Conservation (phyloP, 176 grass and related monocot genomes). For the Oryza punctata region DNA sequence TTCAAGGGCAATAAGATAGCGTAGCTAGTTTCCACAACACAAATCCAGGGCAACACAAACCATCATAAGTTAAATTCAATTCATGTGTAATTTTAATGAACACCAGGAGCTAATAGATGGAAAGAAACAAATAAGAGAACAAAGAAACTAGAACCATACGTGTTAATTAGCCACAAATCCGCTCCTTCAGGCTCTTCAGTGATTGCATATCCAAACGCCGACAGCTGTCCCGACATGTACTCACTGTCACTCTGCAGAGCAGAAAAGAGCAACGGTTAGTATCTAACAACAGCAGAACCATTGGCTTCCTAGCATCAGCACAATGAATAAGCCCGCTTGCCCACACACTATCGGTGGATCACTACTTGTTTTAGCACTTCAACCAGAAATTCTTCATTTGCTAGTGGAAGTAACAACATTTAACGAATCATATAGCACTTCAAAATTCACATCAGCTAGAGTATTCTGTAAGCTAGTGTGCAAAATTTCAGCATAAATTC, state of each 20-base stretch:
- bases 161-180: conserved; percentile 98
- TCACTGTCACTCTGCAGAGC: conserved; percentile 90
- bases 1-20: neutral
- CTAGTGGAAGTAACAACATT: neutral
- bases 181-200: conserved; percentile 80
- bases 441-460: neutral
- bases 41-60: neutral
- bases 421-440: neutral
- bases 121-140: conserved; percentile 1
- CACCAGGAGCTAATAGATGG: neutral
- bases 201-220: conserved; percentile 81
- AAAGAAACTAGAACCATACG: conserved; percentile 49
- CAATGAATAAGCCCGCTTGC: neutral
- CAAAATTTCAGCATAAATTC: neutral
- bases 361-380: neutral
- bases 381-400: neutral
- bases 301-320: neutral
- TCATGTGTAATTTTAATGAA: neutral
- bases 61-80: conserved; percentile 3
- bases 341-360: neutral
- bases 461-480: neutral
- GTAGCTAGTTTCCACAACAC: neutral
- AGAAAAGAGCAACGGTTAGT: neutral
- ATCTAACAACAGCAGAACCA: neutral
- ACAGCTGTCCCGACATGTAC: conserved; percentile 95